A percentile compares a stretch with the other conserved stretches of the same genome.
These are phyloP conservation scores for Rhynchospora breviuscula DNA, from an alignment of 176 grass and related monocot genomes.

Conservation along the genomic window DNA sequence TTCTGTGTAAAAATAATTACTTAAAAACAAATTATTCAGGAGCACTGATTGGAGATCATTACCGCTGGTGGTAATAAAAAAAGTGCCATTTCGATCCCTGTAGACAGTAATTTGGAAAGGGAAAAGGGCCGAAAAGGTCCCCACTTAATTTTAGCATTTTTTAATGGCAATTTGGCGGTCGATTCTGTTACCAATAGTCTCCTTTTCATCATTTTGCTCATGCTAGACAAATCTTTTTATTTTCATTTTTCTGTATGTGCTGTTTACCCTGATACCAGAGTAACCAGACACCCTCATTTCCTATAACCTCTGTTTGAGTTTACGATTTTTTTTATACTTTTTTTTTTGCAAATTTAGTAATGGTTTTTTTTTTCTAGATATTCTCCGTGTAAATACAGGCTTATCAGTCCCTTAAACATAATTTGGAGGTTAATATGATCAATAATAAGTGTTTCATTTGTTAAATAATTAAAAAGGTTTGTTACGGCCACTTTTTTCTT, in stretches of 20 bases:
- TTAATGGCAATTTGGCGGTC: background rate
- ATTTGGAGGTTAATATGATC: too few relatives aligned
- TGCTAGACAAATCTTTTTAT: background rate
- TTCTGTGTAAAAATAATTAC: background rate
- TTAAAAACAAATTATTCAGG: background rate
- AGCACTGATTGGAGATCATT: background rate
- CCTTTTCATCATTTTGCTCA: constrained; percentile 21
- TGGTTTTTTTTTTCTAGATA: too few relatives aligned
- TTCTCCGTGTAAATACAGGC: too few relatives aligned
- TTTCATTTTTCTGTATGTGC: background rate
- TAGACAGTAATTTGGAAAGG: background rate
- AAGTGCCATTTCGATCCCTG: background rate
- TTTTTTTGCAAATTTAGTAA: too few relatives aligned
- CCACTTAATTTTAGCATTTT: background rate
- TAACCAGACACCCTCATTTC: background rate
- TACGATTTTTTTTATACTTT: background rate
- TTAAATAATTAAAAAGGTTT: too few relatives aligned
- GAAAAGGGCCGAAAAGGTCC: background rate
- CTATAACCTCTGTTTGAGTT: background rate
- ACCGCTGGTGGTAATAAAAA: background rate
- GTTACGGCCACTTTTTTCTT: too few relatives aligned
- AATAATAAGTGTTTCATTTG: too few relatives aligned
- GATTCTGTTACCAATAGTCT: constrained; percentile 10
- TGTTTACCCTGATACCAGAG: background rate
- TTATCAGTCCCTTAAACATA: too few relatives aligned